Percentiles rank a stretch among this genome's conserved stretches.
These are phyloP conservation scores for Populus ilicifolia DNA, from an alignment of 345 rosid genomes.

Conservation along the genomic window DNA sequence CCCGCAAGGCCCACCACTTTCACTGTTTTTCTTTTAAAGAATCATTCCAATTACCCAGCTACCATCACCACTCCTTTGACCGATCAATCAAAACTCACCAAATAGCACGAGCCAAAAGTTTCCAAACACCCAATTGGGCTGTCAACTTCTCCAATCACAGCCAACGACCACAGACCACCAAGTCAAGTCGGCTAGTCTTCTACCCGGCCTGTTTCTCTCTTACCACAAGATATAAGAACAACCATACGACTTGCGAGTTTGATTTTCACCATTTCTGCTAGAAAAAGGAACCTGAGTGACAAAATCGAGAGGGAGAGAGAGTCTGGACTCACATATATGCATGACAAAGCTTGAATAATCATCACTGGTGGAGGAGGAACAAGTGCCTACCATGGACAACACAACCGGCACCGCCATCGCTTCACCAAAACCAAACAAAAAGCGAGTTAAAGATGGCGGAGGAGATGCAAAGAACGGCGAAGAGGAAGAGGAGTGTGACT, in stretches of 20 bases:
- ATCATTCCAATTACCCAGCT: too few relatives aligned
- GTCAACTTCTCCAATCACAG: too few relatives aligned
- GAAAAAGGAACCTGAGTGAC: not conserved
- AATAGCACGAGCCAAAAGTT: not conserved
- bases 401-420: not conserved
- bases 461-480: too few relatives aligned
- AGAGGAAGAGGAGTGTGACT: conserved; percentile 20
- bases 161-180: not conserved
- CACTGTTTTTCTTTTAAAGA: too few relatives aligned
- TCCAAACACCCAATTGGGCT: too few relatives aligned
- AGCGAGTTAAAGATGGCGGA: not conserved
- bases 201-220: not conserved
- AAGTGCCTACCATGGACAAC: conserved; percentile 10
- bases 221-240: conserved; percentile 3
- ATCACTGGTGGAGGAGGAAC: conserved; percentile 6
- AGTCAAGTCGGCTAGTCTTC: not conserved
- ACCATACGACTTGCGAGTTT: too few relatives aligned
- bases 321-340: not conserved
- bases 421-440: not conserved
- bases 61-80: not conserved
- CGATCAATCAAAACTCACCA: conserved; percentile 8
- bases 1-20: too few relatives aligned
- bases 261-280: not conserved
- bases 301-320: not conserved
- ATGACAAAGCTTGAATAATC: conserved; percentile 3